Evolutionary conservation across 139 green algal genomes (phyloP), one percentile per base, ranked within the genome.

Genomic region (Chlamydomonas sphaeroides): DNA sequence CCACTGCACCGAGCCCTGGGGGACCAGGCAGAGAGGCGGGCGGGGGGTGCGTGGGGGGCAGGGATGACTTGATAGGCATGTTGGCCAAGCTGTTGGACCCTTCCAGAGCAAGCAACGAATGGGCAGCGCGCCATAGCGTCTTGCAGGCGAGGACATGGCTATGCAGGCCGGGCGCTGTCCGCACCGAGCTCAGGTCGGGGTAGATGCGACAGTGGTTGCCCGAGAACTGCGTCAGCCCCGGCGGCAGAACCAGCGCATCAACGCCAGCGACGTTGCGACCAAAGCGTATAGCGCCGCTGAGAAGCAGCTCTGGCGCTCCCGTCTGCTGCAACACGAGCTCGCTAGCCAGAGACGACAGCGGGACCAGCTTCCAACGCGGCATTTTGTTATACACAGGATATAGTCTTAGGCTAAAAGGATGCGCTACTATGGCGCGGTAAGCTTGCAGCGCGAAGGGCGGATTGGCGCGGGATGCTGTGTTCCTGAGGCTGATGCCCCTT

Each of bases 1-100:
- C 75, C 75, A 82, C 26, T 65, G 39, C 41, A 80, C 57, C 23
- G 41, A 38, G 38, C 73, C 73, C 73, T 80, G 38, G 30, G 15
- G 23, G 11, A 51, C 10, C 10, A 14, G 45, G 10, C 45, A 51
- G 45, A 10, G 45, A 14, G 45, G 45, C 15, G 53, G 17, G 14
- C 15, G 20, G 4, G 25, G 11, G 53, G 53, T 21, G 11, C 5
- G 53, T 61, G 17, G 53, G 53, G 11, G 15, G 11, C 53, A 18
- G 61, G 26, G 61, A 39, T 4, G 26, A 14, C 8, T 21, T 18
- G 26, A 30, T 8, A 67, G 30, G 61, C 45, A 14, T 67, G 61
- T 21, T 21, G 5, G 61, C 25, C 25, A 38, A 38, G 61, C 15
- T 38, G 61, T 26, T 26, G 63, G 20, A 28, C 65, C 28, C 8